These are phyloP conservation scores for Stellera chamaejasme DNA, from an alignment of 345 rosid species.

Conservation along the genomic window DNA sequence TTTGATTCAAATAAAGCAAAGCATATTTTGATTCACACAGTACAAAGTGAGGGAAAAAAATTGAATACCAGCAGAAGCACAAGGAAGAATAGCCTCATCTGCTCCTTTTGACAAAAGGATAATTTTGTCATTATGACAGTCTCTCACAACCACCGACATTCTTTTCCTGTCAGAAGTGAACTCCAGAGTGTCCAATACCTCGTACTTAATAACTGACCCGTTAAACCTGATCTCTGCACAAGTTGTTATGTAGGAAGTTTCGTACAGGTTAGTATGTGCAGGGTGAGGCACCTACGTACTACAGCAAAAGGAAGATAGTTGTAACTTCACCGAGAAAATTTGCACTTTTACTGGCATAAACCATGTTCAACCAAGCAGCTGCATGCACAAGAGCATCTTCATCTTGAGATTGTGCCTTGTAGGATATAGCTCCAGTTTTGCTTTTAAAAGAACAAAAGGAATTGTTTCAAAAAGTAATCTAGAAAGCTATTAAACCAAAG, in stretches of 20 bases:
- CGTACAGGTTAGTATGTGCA: constrained; percentile 2
- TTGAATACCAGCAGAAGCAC: constrained; percentile 52
- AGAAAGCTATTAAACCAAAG: not conserved
- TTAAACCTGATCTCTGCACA: constrained; percentile 72
- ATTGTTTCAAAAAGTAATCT: constrained; percentile 3
- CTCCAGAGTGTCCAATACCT: constrained; percentile 80
- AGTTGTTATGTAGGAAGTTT: constrained; percentile 16
- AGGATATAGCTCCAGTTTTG: constrained; percentile 68
- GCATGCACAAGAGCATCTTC: constrained; percentile 98
- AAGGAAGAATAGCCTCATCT: constrained; percentile 92
- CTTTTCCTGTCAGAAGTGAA: constrained; percentile 97
- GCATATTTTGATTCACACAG: too few relatives aligned
- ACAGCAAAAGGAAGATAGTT: constrained; percentile 16
- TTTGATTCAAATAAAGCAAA: too few relatives aligned
- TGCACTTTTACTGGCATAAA: constrained; percentile 54
- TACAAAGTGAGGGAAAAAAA: too few relatives aligned
- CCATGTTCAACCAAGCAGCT: constrained; percentile 85
- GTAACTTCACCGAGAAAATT: constrained; percentile 57
- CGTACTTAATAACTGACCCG: constrained; percentile 48
- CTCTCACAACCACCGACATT: constrained; percentile 90
- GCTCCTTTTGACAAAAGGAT: constrained; percentile 91
- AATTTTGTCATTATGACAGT: constrained; percentile 65
- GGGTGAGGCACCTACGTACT: constrained; percentile 10
- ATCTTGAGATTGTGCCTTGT: constrained; percentile 98
- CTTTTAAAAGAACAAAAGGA: constrained; percentile 27